Evolutionary conservation across 208 protist species (phyloP), one percentile per base, ranked within the genome.

Genomic region (Leishmania braziliensis): DNA sequence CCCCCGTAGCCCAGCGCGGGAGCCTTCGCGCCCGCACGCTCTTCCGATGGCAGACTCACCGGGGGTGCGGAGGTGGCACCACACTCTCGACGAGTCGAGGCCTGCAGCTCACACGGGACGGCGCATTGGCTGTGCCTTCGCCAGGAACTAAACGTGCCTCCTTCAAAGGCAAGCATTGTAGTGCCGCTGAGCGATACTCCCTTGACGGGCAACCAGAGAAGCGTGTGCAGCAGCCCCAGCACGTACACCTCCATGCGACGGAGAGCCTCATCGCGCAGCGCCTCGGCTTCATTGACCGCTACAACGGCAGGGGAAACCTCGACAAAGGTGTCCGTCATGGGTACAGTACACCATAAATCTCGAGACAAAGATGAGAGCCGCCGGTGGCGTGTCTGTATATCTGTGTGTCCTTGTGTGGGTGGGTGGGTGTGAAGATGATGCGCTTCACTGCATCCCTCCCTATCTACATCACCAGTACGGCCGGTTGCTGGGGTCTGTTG

Each of bases 161-260:
- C 66, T 5, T 71, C 5, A 16, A 48, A 9, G 29, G 39, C 14
- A 5, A 9, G 6, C 39, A 10, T 50, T 12, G 72, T 73, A n/a
- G 60, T 63, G 53, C 36, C 46, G 18, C 26, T 70, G 36, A 23
- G n/a, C 33, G n/a, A 58, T 29, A 71, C 66, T 48, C 39, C 18
- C 66, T 50, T 50, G 26, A 26, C 2, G 66, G 63, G 60, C 0
- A 33, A 43, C 29, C 69, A 16, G 51, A 78, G 77, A 63, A 86
- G 14, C 23, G 43, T 10, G 66, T 79, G 62, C 50, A 88, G 79
- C 39, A 87, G 50, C 46, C 81, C 66, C n/a, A 92, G 82, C 23
- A 87, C 72, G 80, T 88, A 89, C 53, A 88, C 76, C 80, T 96
- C 93, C 84, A 96, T 91, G 53, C 93, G 90, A 2, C 93, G 91